Conservation (phyloP, 2,329 filamentous ascomycete genomes). For the Furcasterigmium sp. region DNA sequence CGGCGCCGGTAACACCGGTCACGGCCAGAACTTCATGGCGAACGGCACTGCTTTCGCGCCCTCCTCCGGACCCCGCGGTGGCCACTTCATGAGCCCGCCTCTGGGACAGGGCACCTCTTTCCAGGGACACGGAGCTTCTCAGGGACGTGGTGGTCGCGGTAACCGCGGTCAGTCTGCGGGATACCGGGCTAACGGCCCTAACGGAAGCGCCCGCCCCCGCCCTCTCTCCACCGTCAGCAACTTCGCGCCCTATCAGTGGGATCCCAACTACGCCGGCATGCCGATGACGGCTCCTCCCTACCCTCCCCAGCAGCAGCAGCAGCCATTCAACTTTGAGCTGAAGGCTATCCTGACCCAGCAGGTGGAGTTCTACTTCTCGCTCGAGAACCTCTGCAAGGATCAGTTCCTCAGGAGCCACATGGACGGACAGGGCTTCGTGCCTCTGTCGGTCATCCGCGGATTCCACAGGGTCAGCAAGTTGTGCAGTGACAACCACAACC, state of each 20-base stretch:
- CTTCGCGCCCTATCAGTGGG: not conserved
- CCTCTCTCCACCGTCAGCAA: constrained; percentile 1
- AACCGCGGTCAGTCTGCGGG: constrained; percentile 12
- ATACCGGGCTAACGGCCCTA: constrained; percentile 5
- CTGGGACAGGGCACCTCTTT: constrained; percentile 26
- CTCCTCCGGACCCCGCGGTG: constrained; percentile 21
- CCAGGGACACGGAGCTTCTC: constrained; percentile 7
- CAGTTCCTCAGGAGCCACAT: constrained; percentile 83
- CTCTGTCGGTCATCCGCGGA: constrained; percentile 69
- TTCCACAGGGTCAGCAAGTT: constrained; percentile 81
- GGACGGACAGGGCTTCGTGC: constrained; percentile 92
- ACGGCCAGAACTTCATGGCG: constrained; percentile 27
- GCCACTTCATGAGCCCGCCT: constrained; percentile 37
- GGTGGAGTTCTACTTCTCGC: constrained; percentile 93
- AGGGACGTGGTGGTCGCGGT: constrained; percentile 10
- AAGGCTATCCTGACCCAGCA: constrained; percentile 32
- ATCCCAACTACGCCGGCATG: not conserved
- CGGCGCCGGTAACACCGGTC: constrained; percentile 18
- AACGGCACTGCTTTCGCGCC: constrained; percentile 25
- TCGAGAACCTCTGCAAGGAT: constrained; percentile 94
- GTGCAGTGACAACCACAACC: constrained; percentile 51
- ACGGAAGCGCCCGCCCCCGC: constrained; percentile 10
- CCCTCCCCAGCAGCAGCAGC: constrained; percentile 16
- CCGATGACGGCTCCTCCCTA: constrained; percentile 26
- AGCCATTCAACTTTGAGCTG: constrained; percentile 19